phyloP scores from a whole-genome alignment of 1,284 basidiomycete genomes.

The Polyporus tsugae region DNA sequence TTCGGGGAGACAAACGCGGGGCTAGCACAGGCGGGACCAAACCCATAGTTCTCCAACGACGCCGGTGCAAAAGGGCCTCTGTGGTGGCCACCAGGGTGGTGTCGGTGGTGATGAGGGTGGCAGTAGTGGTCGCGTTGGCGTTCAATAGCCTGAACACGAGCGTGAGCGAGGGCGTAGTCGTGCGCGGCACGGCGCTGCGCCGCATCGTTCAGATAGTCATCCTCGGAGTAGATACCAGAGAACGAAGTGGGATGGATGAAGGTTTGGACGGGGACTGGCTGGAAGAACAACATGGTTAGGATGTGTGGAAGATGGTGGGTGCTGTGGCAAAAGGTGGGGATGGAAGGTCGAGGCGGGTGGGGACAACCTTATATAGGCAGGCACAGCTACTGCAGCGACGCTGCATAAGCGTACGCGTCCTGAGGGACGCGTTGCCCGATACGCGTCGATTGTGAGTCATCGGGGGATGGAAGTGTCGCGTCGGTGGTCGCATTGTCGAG shows the following conservation, averaged over 20 bases:
- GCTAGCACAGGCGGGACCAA: background rate
- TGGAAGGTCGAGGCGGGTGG: background rate
- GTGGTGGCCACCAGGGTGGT: too few species aligned
- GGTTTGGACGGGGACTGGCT: slow-evolving; percentile 24
- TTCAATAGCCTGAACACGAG: slow-evolving; percentile 28
- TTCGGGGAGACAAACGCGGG: background rate
- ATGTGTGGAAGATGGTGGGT: slow-evolving; percentile 15
- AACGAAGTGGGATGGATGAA: slow-evolving; percentile 8
- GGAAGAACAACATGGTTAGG: slow-evolving; percentile 34
- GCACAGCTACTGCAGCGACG: background rate
- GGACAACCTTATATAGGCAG: slow-evolving; percentile 20
- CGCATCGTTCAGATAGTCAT: slow-evolving; percentile 28
- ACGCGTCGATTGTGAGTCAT: slow-evolving; percentile 32
- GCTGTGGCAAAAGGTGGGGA: slow-evolving; percentile 12
- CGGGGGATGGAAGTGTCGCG: background rate
- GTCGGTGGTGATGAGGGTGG: slow-evolving; percentile 2
- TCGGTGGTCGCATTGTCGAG: background rate
- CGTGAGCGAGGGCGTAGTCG: slow-evolving; percentile 32
- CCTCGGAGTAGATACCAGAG: slow-evolving; percentile 14
- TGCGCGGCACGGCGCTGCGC: slow-evolving; percentile 26
- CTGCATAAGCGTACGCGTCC: slow-evolving; percentile 27
- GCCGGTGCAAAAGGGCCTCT: background rate
- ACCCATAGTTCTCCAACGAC: background rate
- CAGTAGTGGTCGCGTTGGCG: slow-evolving; percentile 17
- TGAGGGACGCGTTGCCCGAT: slow-evolving; percentile 27